phyloP scores from a whole-genome alignment of 2,329 filamentous ascomycete species.

The Aspergillus vadensis region DNA sequence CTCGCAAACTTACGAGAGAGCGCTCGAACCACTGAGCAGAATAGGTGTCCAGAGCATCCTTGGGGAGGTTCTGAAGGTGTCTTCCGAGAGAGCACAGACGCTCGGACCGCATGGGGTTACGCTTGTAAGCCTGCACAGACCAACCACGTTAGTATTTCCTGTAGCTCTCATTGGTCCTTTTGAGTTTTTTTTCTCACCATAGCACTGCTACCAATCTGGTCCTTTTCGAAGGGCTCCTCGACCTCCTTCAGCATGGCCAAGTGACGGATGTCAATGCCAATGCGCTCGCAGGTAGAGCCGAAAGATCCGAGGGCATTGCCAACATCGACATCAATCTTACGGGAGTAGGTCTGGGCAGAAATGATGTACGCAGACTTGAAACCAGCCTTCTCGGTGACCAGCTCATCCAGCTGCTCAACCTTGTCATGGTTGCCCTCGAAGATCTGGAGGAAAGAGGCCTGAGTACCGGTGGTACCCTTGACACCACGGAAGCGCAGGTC shows the following conservation, averaged over 20 bases:
- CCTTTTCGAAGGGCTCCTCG: conserved; percentile 79
- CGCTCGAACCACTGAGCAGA: conserved; percentile 76
- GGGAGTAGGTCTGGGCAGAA: conserved; percentile 73
- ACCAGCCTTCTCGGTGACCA: conserved; percentile 67
- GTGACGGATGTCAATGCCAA: conserved; percentile 73
- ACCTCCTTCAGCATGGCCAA: conserved; percentile 77
- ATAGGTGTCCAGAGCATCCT: conserved; percentile 66
- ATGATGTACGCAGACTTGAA: conserved; percentile 64
- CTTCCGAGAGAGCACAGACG: conserved; percentile 62
- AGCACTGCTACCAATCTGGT: conserved; percentile 71
- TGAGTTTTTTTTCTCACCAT: conserved; percentile 43
- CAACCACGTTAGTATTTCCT: conserved; percentile 30
- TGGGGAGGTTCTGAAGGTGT: conserved; percentile 56
- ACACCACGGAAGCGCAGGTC: conserved; percentile 75
- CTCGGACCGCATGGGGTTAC: conserved; percentile 60
- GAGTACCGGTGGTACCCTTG: conserved; percentile 73
- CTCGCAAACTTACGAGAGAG: conserved; percentile 53
- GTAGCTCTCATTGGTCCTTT: neutral
- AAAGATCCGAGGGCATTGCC: conserved; percentile 78
- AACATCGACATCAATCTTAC: conserved; percentile 81
- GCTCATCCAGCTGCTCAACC: conserved; percentile 63
- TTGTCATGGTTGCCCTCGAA: conserved; percentile 63
- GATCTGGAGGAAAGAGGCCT: conserved; percentile 75
- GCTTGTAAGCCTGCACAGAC: conserved; percentile 63
- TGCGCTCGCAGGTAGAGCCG: conserved; percentile 75